Conservation (phyloP, 2,329 filamentous ascomycete species). For the Ophioceras dolichostomum region DNA sequence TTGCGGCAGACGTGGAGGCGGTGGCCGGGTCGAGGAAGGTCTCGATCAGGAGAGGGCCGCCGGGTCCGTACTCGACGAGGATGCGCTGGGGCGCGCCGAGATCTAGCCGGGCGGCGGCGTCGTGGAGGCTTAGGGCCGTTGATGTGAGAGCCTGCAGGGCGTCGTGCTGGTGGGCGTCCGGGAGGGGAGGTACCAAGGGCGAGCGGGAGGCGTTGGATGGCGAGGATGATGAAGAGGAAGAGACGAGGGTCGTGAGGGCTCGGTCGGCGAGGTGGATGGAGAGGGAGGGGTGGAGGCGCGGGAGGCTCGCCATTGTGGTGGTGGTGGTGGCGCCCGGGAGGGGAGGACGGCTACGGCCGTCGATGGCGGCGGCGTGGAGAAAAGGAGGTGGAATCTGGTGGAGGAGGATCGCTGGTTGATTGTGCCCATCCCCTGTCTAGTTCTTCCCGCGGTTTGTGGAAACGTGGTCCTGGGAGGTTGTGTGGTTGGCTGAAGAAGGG, state of each 20-base stretch:
- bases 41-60: constrained; percentile 17
- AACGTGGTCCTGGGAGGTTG: no score
- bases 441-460: no score
- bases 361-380: no score
- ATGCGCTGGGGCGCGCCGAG: constrained; percentile 41
- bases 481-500: no score
- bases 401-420: no score
- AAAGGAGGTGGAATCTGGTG: no score
- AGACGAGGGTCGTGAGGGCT: constrained; percentile 43
- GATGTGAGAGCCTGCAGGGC: constrained; percentile 40
- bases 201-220: constrained; percentile 4
- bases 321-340: no score
- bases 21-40: constrained; percentile 30
- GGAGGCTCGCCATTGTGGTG: constrained; percentile 29
- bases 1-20: no score
- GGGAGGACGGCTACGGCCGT: no score
- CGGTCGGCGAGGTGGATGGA: constrained; percentile 45
- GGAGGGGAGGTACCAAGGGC: background rate
- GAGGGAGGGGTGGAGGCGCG: constrained; percentile 36
- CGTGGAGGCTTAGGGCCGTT: constrained; percentile 38
- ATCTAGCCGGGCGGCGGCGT: constrained; percentile 37
- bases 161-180: constrained; percentile 12
- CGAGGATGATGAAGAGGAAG: constrained; percentile 24
- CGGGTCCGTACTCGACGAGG: constrained; percentile 41
- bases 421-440: no score